phyloP scores from a whole-genome alignment of 2,329 filamentous ascomycete genomes.

The Falciphora oryzae region DNA sequence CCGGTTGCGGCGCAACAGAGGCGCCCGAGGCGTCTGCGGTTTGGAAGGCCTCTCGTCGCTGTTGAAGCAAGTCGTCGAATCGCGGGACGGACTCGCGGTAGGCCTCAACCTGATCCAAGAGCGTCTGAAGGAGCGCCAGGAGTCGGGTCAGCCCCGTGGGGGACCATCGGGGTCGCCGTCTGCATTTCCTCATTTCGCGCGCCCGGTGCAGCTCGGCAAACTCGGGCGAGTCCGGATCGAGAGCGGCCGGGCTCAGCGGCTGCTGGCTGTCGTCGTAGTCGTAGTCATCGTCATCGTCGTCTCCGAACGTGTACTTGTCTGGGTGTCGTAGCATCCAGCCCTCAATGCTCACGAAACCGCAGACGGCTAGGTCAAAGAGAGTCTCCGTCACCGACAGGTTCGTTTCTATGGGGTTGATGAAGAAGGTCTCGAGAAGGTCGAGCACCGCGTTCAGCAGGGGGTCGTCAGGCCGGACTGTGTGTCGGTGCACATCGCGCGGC shows the following conservation, averaged over 20 bases:
- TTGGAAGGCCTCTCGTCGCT: slow-evolving; percentile 58
- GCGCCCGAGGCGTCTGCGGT: slow-evolving; percentile 44
- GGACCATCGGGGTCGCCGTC: slow-evolving; percentile 48
- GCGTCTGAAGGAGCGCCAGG: slow-evolving; percentile 49
- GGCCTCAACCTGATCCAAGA: slow-evolving; percentile 55
- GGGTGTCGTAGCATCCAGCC: slow-evolving; percentile 83
- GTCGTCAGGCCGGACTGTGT: slow-evolving; percentile 58
- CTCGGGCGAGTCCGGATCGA: slow-evolving; percentile 33
- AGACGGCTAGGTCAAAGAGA: slow-evolving; percentile 75
- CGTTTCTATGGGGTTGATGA: slow-evolving; percentile 84
- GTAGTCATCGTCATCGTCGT: slow-evolving; percentile 26
- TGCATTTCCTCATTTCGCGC: slow-evolving; percentile 43
- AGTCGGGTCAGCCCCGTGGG: slow-evolving; percentile 46
- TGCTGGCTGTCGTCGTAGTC: slow-evolving; percentile 32
- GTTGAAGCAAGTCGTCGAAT: slow-evolving; percentile 66
- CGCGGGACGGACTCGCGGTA: slow-evolving; percentile 62
- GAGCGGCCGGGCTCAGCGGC: slow-evolving; percentile 36
- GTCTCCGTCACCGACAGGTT: slow-evolving; percentile 85
- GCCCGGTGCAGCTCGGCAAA: slow-evolving; percentile 38
- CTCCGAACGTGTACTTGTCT: slow-evolving; percentile 51
- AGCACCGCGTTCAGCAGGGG: slow-evolving; percentile 60
- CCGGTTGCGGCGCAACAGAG: slow-evolving; percentile 18
- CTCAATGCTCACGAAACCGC: slow-evolving; percentile 77
- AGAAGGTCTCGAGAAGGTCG: slow-evolving; percentile 69
- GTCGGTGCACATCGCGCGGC: slow-evolving; percentile 53